Evolutionary conservation across 2,329 filamentous ascomycete genomes (phyloP).

Genomic region (Didymella glomerata): DNA sequence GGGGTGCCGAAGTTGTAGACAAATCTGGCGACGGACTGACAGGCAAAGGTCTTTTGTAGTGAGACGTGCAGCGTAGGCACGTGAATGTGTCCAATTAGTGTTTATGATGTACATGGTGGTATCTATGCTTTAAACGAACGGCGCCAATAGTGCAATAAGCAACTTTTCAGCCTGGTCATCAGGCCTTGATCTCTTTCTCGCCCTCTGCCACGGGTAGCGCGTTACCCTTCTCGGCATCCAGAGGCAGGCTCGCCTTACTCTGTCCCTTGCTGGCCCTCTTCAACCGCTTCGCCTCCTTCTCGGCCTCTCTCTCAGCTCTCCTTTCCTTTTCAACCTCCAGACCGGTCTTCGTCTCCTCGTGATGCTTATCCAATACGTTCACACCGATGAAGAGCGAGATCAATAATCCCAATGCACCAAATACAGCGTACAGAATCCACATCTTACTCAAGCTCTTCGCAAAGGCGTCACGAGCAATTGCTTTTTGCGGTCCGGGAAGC

Average conservation of each 20-base stretch:
- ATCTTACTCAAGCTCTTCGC: constrained; percentile 56
- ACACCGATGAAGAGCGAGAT: constrained; percentile 53
- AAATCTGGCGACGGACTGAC: background rate
- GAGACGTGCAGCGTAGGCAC: background rate
- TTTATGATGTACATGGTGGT: constrained; percentile 5
- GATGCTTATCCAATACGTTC: constrained; percentile 54
- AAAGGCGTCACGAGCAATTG: constrained; percentile 54
- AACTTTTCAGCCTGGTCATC: background rate
- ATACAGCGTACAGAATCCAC: constrained; percentile 60
- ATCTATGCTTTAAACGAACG: constrained; percentile 1
- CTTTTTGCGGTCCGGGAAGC: constrained; percentile 59
- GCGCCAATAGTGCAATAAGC: background rate
- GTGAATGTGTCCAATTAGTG: background rate
- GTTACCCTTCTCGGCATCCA: constrained; percentile 14
- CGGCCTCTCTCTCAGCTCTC: constrained; percentile 47
- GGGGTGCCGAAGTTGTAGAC: background rate
- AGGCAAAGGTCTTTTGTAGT: background rate
- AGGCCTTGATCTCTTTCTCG: constrained; percentile 8
- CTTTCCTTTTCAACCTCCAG: constrained; percentile 55
- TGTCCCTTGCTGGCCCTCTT: constrained; percentile 37
- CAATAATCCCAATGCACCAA: constrained; percentile 52
- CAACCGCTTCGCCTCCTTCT: constrained; percentile 40
- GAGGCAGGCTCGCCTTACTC: constrained; percentile 14
- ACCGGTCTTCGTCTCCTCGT: constrained; percentile 60
- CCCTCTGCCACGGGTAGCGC: constrained; percentile 1